Base-by-base conservation (phyloP, 1,139 yeast species). In the Pichia sp. region DNA sequence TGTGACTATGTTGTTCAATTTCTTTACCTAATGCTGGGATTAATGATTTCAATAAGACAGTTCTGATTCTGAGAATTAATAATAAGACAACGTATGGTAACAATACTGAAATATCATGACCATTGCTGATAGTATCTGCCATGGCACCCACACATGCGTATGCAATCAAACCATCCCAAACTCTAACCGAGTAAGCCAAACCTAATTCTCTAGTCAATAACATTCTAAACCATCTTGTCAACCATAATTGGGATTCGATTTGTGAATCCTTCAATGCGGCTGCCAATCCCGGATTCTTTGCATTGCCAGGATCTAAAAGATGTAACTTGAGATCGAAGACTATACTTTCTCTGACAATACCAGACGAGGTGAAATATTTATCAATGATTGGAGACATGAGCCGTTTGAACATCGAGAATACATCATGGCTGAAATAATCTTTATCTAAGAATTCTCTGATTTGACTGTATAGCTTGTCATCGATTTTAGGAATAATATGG, bases 171-270 rank as follows among this genome's bases (percentile, higher is more conserved):
- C 77, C 78, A 59, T 84, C 90, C 83, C 89, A 78, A 3, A 82
- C 58, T 20, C 69, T 63, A 21, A 75, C 65, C 0, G 78, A 69
- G 33, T 71, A 66, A 3, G 69, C 68, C 40, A 75, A 62, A 1
- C 85, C 85, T 32, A 84, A 58, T 56, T 84, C 91, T 49, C 91
- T 65, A 14, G 80, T 62, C 31, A 83, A 68, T 1, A 83, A 52
- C 37, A 84, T 64, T 43, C 90, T 67, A 17, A 81, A 75, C 71
- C 83, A 84, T 47, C 90, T 65, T 27, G 84, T 79, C 19, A 83
- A 68, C 90, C 90, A 84, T 31, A 84, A 69, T 48, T 82, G 80
- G 9, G 84, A 74, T 50, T 81, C 85, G 5, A 81, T 63, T 47
- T 70, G 72, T 48, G 81, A 68, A 9, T 51, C 46, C 20, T 49